Evolutionary conservation across 2,329 filamentous ascomycete species (phyloP).

Genomic region (Ophiostoma ips): DNA sequence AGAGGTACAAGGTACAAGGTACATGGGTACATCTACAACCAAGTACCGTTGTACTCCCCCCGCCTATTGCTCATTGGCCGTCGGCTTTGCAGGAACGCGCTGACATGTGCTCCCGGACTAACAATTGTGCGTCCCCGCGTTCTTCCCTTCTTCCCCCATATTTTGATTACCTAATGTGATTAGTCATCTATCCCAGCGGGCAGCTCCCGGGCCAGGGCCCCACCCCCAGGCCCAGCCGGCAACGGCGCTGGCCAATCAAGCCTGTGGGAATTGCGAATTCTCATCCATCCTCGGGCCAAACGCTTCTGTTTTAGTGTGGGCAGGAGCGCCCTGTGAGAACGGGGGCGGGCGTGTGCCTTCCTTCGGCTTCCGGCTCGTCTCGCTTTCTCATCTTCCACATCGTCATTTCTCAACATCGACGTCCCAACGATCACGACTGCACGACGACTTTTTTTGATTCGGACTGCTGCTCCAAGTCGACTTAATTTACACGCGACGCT

Average conservation of each 20-base stretch:
- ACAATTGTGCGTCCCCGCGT: conserved; percentile 8
- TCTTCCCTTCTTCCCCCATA: not conserved
- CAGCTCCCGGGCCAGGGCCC: not conserved
- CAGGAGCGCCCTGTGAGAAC: not conserved
- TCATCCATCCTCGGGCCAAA: conserved; percentile 15
- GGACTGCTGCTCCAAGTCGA: too few species aligned
- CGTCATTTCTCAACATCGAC: not conserved
- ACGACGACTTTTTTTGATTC: not conserved
- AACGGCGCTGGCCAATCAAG: conserved; percentile 11
- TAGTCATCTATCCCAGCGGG: not conserved
- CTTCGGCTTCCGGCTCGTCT: conserved; percentile 12
- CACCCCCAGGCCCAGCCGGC: not conserved
- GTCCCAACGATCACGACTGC: not conserved
- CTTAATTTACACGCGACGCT: not conserved
- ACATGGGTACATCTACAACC: not conserved
- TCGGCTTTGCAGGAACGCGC: not conserved
- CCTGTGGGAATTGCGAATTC: conserved; percentile 13
- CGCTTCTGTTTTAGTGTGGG: not conserved
- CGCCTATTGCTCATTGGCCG: not conserved
- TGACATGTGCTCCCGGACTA: conserved; percentile 7
- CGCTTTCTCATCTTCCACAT: conserved; percentile 6
- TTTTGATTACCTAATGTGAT: not conserved
- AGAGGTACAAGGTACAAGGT: not conserved
- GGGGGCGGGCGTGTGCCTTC: not conserved
- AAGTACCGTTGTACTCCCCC: not conserved